Evolutionary conservation across 768 basidiomycete species (phyloP), one percentile per base, ranked within the genome.

Genomic region (Mycena olivaceomarginata): DNA sequence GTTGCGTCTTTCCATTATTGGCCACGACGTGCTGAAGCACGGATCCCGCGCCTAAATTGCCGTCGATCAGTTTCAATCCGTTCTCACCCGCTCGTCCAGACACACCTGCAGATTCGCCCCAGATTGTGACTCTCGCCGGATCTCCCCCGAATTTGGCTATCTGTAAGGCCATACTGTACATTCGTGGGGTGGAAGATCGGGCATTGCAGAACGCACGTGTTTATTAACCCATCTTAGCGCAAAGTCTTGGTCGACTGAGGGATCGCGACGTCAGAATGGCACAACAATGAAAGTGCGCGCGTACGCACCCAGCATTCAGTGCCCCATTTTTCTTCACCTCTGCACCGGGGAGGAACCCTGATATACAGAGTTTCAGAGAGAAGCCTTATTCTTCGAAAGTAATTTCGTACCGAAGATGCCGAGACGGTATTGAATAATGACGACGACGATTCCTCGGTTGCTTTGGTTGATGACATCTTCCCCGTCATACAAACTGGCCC

Each of bases 221-320:
- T 77, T 66, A 25, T 85, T 82, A 1, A 86, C 82, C 85, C 85
- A 85, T 51, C 82, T 31, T 4, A 85, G 40, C n/a, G 84, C 85
- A 66, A 83, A 83, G 0, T 46, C 73, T 41, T 86, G 85, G 65
- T 85, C 85, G 11, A 85, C 83, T 85, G 31, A 31, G 8, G n/a
- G n/a, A 9, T 5, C 5, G 8, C 48, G 31, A 37, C 37, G 37
- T 51, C n/a, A 67, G 7, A 12, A n/a, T 9, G 53, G 18, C 18
- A 65, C 22, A 16, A 39, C 16, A 13, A 62, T 11, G 9, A n/a
- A 48, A 46, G 11, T 43, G 3, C 1, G 31, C 31, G 31, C 11
- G 9, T 76, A 41, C 59, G 67, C 81, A 80, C 43, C 85, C 85
- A 6, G 84, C 84, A 22, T 85, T 85, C 67, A 84, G 76, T 0